Evolutionary conservation across 1,284 basidiomycete genomes (phyloP).

Genomic region (Tetrapyrgos nigripes): DNA sequence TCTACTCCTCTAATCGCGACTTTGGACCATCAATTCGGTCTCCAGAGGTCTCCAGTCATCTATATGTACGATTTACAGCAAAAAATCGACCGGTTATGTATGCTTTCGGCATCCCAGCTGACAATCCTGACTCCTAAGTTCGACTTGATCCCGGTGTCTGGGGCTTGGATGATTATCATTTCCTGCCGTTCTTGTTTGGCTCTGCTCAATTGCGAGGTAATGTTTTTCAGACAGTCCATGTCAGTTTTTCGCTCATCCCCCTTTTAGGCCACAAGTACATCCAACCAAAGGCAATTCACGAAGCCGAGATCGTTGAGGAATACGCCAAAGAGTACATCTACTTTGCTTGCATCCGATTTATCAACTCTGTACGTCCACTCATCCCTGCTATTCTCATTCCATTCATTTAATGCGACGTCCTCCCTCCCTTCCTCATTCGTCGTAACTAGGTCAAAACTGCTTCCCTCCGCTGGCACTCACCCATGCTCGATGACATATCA

Average conservation of each 20-base stretch:
- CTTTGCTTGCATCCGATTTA: slow-evolving; percentile 95
- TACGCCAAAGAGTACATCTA: slow-evolving; percentile 96
- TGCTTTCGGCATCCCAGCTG: too few species aligned
- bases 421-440: not conserved
- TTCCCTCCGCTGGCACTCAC: slow-evolving; percentile 94
- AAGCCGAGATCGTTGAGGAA: slow-evolving; percentile 92
- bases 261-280: slow-evolving; percentile 85
- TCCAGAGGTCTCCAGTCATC: too few species aligned
- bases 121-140: slow-evolving; percentile 78
- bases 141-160: slow-evolving; percentile 99
- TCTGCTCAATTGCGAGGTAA: slow-evolving; percentile 81
- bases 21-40: too few species aligned
- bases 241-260: not conserved
- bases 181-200: slow-evolving; percentile 93
- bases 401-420: not conserved
- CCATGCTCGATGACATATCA: slow-evolving; percentile 98
- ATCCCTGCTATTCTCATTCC: not conserved
- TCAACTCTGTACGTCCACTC: slow-evolving; percentile 80
- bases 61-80: too few species aligned
- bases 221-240: slow-evolving; percentile 2
- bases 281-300: slow-evolving; percentile 92
- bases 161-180: slow-evolving; percentile 98
- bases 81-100: too few species aligned
- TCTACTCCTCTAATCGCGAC: too few species aligned
- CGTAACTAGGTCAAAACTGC: slow-evolving; percentile 89